These are phyloP conservation scores for Oryza nivara DNA, from an alignment of 176 grass and related monocot species.

Conservation along the genomic window DNA sequence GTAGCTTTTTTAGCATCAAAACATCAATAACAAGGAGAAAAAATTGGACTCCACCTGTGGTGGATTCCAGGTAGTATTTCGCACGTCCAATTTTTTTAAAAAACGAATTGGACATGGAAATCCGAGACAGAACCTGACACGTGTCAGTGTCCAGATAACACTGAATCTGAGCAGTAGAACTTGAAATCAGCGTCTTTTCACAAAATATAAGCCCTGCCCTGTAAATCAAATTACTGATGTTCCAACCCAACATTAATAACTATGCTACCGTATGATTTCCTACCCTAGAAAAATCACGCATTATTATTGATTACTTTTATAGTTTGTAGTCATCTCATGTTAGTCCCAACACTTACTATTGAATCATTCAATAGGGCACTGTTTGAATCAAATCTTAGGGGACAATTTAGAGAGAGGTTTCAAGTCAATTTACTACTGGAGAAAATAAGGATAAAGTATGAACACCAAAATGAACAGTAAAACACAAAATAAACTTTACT, in stretches of 20 bases:
- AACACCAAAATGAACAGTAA: neutral
- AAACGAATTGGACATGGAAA: neutral
- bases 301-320: neutral
- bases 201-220: neutral
- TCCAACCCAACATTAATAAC: constrained; percentile 2
- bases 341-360: neutral
- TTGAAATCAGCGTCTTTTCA: neutral
- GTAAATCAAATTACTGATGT: neutral
- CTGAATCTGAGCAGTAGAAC: neutral
- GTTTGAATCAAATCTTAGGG: neutral
- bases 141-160: neutral
- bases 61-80: neutral
- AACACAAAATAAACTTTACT: neutral
- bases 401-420: neutral
- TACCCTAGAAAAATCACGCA: neutral
- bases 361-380: neutral
- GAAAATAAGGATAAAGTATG: neutral
- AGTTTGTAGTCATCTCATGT: neutral
- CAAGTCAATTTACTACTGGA: neutral
- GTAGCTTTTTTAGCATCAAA: neutral
- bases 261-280: neutral
- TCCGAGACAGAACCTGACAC: neutral
- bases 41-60: neutral
- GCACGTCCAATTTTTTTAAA: neutral
- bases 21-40: neutral